Conservation (phyloP, 2,329 filamentous ascomycete species). For the Penicillium sclerotiorum region DNA sequence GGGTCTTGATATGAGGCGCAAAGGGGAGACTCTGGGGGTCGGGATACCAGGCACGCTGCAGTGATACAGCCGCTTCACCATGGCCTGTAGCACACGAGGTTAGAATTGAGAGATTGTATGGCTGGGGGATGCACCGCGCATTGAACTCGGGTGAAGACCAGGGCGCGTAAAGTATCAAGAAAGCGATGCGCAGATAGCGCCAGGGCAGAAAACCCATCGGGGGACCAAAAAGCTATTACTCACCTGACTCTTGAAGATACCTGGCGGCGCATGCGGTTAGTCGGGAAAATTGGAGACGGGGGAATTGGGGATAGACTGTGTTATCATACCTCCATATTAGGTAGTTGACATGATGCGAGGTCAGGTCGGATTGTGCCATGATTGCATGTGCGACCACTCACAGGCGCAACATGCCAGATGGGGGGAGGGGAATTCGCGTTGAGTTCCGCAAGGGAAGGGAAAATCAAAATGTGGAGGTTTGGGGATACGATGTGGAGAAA, state of each 20-base stretch:
- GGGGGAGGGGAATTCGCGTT: conserved; percentile 29
- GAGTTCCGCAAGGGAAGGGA: conserved; percentile 31
- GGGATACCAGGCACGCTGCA: conserved; percentile 65
- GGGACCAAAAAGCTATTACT: conserved; percentile 32
- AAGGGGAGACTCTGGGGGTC: conserved; percentile 65
- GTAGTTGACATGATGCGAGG: conserved; percentile 67
- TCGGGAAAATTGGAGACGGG: background rate
- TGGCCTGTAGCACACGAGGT: conserved; percentile 47
- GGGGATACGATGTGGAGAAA: conserved; percentile 16
- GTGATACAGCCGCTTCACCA: conserved; percentile 61
- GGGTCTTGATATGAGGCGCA: conserved; percentile 60
- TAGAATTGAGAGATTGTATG: conserved; percentile 12
- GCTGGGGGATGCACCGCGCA: background rate
- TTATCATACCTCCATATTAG: conserved; percentile 67
- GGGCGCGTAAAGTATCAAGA: background rate
- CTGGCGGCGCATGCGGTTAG: conserved; percentile 33
- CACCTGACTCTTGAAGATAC: conserved; percentile 60
- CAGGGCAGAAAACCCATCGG: background rate
- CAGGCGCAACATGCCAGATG: conserved; percentile 34
- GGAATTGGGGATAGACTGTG: conserved; percentile 29
- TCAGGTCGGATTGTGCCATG: conserved; percentile 47
- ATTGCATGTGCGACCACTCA: conserved; percentile 44
- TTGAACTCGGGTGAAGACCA: background rate
- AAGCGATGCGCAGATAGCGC: background rate
- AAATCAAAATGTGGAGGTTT: conserved; percentile 26